Base-by-base conservation (phyloP, 768 basidiomycete species). In the Amanita phalloides region DNA sequence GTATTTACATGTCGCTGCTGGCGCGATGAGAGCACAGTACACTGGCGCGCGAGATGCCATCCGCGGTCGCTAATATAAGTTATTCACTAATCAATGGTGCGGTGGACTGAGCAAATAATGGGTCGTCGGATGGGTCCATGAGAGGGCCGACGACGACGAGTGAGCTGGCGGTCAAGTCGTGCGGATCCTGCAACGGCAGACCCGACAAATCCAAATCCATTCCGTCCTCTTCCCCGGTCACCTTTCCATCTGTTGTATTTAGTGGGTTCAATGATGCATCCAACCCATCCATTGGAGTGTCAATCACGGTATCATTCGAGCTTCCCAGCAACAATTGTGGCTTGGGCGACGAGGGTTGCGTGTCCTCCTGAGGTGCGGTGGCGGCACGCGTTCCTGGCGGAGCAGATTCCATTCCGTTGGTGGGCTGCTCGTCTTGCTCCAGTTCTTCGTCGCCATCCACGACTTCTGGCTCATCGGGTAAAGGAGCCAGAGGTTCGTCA, bases 401-500 rank as follows among this genome's bases (percentile, higher is more conserved):
- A n/a, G 30, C 51, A 30, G 51, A 37, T 57, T 69, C 68, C 9
- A 59, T 59, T 6, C 59, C 61, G 17, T 67, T 74, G 20, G 68
- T 67, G 13, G 75, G 73, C 17, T 64, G 59, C 54, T 85, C 86
- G 49, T 87, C 87, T 55, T 79, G 76, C 51, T 86, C 84, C 63
- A 82, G 74, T 51, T 90, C 87, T 44, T 88, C 86, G 47, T 85
- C 82, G 42, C 77, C 77, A 43, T 90, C 89, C 0, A 78, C 81
- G 6, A 78, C 78, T 62, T 90, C 88, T 23, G 82, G 78, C 57
- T 90, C 88, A 51, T 79, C 77, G 4, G 86, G 89, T 39, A 91
- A 70, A 14, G 89, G 89, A 1, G 81, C 89, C 23, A 91, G 73
- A 11, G 88, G 87, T 59, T 87, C 86, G 57, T 91, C 86, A 0